These are phyloP conservation scores for grape (Vitis vinifera) DNA, from an alignment of 164 flowering plant genomes.

Conservation along the genomic window ASM3070453v1 NC_081812.1:17681501-17682000, in stretches of 20 bases:
- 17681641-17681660: too few species aligned
- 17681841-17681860: constrained; percentile 17
- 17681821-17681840: constrained; percentile 17
- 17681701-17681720: not conserved
- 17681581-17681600: too few species aligned
- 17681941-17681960: constrained; percentile 19
- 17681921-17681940: constrained; percentile 19
- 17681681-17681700: not conserved
- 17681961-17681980: constrained; percentile 11
- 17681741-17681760: not conserved
- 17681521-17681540: too few species aligned
- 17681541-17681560: too few species aligned
- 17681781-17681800: constrained; percentile 1
- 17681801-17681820: constrained; percentile 32
- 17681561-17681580: too few species aligned
- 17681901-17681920: constrained; percentile 23
- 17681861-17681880: constrained; percentile 15
- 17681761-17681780: not conserved
- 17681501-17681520: too few species aligned
- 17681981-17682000: constrained; percentile 1
- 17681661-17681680: too few species aligned
- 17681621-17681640: not conserved
- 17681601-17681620: too few species aligned
- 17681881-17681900: constrained; percentile 10
- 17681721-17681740: not conserved